Evolutionary conservation across 192 early-diverging fungal species (phyloP).

Genomic region (Geranomyces michiganensis): DNA sequence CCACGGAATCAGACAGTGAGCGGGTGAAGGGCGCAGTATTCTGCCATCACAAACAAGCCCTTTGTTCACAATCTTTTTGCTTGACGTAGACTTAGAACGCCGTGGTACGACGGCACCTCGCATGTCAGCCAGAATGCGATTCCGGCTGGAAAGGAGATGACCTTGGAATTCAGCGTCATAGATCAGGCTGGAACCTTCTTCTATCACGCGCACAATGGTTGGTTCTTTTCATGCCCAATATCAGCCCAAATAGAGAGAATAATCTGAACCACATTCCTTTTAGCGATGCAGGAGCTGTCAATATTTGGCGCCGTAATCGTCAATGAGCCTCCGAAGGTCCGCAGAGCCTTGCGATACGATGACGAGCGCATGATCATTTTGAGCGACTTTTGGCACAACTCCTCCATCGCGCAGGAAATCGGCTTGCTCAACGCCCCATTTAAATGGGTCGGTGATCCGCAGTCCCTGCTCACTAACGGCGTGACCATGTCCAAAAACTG

Average conservation of each 20-base stretch:
- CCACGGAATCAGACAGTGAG: background rate
- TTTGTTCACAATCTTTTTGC: too few species aligned
- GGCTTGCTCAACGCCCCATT: background rate
- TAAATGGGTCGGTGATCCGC: conserved; percentile 1
- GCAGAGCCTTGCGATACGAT: background rate
- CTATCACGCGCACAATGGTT: conserved; percentile 8
- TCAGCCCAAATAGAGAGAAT: too few species aligned
- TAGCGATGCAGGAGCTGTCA: background rate
- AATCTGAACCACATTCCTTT: too few species aligned
- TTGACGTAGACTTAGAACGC: too few species aligned
- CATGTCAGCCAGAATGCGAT: background rate
- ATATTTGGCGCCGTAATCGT: conserved; percentile 7
- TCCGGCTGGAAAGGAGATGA: conserved; percentile 2
- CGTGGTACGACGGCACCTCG: conserved; percentile 4
- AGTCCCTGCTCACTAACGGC: background rate
- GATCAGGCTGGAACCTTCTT: conserved; percentile 1
- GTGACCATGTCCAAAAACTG: background rate
- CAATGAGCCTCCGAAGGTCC: background rate
- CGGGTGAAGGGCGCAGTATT: too few species aligned
- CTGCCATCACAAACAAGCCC: too few species aligned
- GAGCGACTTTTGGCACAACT: conserved; percentile 8
- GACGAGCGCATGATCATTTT: background rate
- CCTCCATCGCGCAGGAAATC: background rate
- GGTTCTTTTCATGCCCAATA: too few species aligned
- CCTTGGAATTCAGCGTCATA: background rate